A percentile compares a stretch with the other conserved stretches of the same genome.
phyloP scores from a whole-genome alignment of 306 rosid genomes.

The Luffa aegyptiaca region DNA sequence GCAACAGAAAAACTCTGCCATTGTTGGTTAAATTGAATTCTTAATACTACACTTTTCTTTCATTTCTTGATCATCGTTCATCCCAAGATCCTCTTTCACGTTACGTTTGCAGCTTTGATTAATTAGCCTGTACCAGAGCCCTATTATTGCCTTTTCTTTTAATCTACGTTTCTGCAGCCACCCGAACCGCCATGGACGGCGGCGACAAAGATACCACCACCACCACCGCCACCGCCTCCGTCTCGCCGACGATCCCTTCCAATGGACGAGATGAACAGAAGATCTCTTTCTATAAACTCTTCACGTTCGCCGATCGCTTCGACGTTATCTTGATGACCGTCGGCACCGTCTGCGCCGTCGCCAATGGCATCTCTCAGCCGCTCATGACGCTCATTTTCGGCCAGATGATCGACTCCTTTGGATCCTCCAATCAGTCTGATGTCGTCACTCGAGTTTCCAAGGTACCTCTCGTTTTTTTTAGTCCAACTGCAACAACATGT shows the following conservation, averaged over 20 bases:
- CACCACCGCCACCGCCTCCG: not conserved
- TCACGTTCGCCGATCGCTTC: conserved; percentile 47
- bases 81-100: not conserved
- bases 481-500: no score
- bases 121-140: not conserved
- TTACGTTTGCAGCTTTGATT: not conserved
- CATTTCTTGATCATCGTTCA: not conserved
- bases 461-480: conserved; percentile 17
- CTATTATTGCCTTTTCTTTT: not conserved
- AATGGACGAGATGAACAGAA: conserved; percentile 9
- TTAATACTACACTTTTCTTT: not conserved
- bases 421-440: conserved; percentile 17
- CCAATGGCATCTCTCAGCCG: conserved; percentile 57
- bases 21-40: not conserved
- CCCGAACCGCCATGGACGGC: not conserved
- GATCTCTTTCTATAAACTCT: conserved; percentile 51
- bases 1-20: not conserved
- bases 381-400: conserved; percentile 61
- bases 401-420: conserved; percentile 46
- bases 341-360: conserved; percentile 41
- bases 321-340: conserved; percentile 46
- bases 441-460: conserved; percentile 34
- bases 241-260: not conserved
- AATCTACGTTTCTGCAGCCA: not conserved
- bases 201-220: not conserved